phyloP scores from a whole-genome alignment of 768 basidiomycete species.

The Rhodotorula babjevae region DNA sequence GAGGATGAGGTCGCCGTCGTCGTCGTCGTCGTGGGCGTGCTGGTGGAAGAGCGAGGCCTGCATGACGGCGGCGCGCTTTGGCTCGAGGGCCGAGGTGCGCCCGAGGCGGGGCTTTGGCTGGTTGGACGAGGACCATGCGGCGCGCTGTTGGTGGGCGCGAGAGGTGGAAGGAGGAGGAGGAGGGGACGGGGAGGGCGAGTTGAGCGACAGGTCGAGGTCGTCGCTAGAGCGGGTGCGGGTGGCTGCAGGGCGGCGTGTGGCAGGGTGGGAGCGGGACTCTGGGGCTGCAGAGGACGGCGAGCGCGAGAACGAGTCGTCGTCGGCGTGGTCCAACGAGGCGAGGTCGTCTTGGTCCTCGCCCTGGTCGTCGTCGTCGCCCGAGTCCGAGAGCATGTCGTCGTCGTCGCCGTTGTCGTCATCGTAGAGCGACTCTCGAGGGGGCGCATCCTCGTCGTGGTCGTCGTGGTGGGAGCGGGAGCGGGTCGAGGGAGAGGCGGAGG shows the following conservation, averaged over 20 bases:
- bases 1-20: not conserved
- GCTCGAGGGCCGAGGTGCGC: slow-evolving; percentile 59
- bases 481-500: not conserved
- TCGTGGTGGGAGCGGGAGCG: not conserved
- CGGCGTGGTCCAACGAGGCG: slow-evolving; percentile 4
- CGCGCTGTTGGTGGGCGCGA: not conserved
- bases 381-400: not conserved
- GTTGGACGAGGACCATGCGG: not conserved
- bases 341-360: not conserved
- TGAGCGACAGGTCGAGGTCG: not conserved
- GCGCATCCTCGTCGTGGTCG: slow-evolving; percentile 4
- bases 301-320: not conserved
- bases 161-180: no score
- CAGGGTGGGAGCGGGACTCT: not conserved
- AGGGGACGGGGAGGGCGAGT: not conserved
- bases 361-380: slow-evolving; percentile 1
- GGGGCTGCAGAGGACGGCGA: not conserved
- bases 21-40: not conserved
- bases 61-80: slow-evolving; percentile 88
- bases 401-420: slow-evolving; percentile 11
- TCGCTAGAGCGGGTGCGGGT: not conserved
- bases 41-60: slow-evolving; percentile 69
- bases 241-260: not conserved
- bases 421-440: not conserved
- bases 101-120: slow-evolving; percentile 48